Percentiles rank a stretch among this genome's conserved stretches.
Evolutionary conservation across 768 basidiomycete genomes (phyloP).

Genomic region (Gymnopilus dilepis): DNA sequence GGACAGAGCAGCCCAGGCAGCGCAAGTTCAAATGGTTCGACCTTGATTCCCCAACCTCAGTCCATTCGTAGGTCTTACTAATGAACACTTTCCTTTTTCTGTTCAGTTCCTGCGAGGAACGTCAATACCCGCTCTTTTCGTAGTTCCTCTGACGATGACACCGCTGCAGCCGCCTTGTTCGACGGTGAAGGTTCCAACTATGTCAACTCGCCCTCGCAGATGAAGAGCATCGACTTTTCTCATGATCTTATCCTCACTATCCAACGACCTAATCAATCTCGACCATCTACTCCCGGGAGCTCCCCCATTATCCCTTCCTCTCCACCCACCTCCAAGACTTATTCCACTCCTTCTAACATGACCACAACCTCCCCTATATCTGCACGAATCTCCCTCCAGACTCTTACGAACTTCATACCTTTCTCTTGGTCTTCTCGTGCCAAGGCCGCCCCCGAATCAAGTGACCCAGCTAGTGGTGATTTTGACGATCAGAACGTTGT

Average conservation of each 20-base stretch:
- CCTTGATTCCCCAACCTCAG: constrained; percentile 55
- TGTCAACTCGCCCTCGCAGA: constrained; percentile 34
- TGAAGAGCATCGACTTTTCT: constrained; percentile 45
- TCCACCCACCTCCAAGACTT: constrained; percentile 16
- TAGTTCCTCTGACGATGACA: constrained; percentile 43
- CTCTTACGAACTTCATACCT: constrained; percentile 65
- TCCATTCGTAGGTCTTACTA: constrained; percentile 65
- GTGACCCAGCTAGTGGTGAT: background rate
- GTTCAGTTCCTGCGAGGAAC: constrained; percentile 38
- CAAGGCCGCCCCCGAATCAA: background rate
- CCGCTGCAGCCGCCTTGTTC: constrained; percentile 28
- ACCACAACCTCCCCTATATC: constrained; percentile 59
- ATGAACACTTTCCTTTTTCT: constrained; percentile 39
- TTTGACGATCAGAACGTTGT: constrained; percentile 16
- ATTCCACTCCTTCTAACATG: constrained; percentile 53
- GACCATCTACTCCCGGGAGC: constrained; percentile 5
- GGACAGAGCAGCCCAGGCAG: constrained; percentile 22
- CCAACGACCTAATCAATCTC: constrained; percentile 2
- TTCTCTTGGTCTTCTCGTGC: constrained; percentile 24
- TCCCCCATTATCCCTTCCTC: background rate
- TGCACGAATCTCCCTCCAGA: constrained; percentile 63
- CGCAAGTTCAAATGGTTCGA: constrained; percentile 61
- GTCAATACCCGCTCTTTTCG: constrained; percentile 36
- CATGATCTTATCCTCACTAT: constrained; percentile 31
- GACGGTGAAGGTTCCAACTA: constrained; percentile 11